These are phyloP conservation scores for Sequoia sempervirens DNA, from an alignment of 75 land plant genomes.

Conservation along the genomic window DNA sequence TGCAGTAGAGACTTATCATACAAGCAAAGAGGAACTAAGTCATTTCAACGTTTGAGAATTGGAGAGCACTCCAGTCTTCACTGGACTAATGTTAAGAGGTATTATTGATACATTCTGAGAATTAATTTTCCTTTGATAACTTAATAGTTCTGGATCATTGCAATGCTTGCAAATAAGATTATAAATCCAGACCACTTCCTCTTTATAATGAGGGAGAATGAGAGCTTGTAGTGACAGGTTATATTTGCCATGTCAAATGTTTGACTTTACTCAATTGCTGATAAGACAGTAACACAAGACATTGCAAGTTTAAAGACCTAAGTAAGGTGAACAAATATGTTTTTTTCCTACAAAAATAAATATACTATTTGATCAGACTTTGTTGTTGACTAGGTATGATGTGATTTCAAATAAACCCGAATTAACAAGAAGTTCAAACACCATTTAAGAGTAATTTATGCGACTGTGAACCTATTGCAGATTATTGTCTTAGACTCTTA, in stretches of 20 bases:
- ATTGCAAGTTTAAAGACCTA: neutral
- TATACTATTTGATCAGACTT: too few species aligned
- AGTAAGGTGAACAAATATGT: neutral
- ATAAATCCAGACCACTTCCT: neutral
- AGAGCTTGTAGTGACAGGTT: neutral
- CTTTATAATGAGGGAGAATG: neutral
- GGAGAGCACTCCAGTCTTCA: conserved; percentile 75
- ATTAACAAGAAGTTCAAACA: neutral
- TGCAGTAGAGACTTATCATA: conserved; percentile 69
- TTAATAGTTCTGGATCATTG: neutral
- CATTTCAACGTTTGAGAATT: conserved; percentile 34
- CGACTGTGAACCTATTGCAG: neutral
- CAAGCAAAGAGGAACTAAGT: conserved; percentile 84
- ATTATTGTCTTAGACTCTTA: neutral
- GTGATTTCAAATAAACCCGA: neutral
- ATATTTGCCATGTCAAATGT: neutral
- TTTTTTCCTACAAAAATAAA: neutral
- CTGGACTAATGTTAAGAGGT: conserved; percentile 82
- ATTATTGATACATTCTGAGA: conserved; percentile 10
- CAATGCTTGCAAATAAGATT: neutral
- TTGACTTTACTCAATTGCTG: neutral
- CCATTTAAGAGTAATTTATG: neutral
- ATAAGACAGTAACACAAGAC: neutral
- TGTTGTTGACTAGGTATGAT: too few species aligned
- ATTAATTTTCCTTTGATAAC: neutral